Conservation (phyloP, 1,284 basidiomycete species). For the Puccinia novopanici region DNA sequence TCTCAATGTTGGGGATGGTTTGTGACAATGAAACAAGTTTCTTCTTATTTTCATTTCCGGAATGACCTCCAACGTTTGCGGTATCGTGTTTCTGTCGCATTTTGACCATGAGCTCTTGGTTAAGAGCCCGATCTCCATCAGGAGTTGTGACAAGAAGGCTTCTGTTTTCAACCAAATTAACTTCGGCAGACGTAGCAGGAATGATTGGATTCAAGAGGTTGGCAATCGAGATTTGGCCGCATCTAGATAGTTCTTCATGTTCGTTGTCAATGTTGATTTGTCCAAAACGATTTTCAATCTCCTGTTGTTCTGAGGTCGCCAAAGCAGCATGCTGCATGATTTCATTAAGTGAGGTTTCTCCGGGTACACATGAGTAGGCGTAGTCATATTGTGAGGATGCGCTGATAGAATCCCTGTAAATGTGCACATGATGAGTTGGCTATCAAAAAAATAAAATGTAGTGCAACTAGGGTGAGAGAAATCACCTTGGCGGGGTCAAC, state of each 20-base stretch:
- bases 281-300: neutral
- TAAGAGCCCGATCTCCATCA: neutral
- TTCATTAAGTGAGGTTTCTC: neutral
- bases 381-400: neutral
- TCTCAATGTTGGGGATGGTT: neutral
- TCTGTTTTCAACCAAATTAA: no score
- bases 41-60: conserved; percentile 1
- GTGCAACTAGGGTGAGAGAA: no score
- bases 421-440: neutral
- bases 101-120: neutral
- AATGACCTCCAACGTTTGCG: neutral
- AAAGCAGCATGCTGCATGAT: neutral
- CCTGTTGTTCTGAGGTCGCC: neutral
- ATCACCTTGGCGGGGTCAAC: no score
- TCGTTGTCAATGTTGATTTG: neutral
- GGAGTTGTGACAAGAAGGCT: neutral
- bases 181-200: no score
- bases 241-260: neutral
- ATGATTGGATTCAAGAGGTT: conserved; percentile 2
- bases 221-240: neutral
- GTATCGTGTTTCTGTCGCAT: neutral
- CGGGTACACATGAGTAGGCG: neutral
- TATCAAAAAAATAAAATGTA: no score
- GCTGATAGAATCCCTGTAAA: no score
- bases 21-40: no score